Evolutionary conservation across 208 protist genomes (phyloP).

Genomic region (Strigomonas oncopelti): DNA sequence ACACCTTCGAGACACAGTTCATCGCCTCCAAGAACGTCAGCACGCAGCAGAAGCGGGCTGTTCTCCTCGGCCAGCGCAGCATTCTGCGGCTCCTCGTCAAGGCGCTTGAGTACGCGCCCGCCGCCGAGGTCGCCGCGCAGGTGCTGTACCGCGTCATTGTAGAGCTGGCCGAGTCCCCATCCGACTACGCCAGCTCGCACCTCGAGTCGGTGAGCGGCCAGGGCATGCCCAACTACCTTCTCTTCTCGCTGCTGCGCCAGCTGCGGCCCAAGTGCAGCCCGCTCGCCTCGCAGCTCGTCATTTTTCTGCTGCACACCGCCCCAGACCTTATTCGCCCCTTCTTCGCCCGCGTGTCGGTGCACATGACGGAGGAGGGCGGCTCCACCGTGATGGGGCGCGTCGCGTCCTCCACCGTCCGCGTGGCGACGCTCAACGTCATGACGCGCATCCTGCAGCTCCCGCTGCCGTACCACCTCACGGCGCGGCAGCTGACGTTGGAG

Average conservation of each 20-base stretch:
- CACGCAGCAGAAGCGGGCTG: conserved; percentile 44
- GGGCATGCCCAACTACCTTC: conserved; percentile 87
- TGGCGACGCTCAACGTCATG: conserved; percentile 82
- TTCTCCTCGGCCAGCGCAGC: conserved; percentile 77
- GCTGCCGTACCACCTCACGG: conserved; percentile 75
- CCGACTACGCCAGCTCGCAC: conserved; percentile 75
- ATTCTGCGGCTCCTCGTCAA: conserved; percentile 79
- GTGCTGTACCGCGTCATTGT: conserved; percentile 65
- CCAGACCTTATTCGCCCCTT: conserved; percentile 87
- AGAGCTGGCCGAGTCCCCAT: conserved; percentile 71
- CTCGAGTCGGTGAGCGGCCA: conserved; percentile 64
- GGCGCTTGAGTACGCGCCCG: conserved; percentile 59
- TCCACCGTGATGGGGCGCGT: conserved; percentile 23
- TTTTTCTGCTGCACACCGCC: conserved; percentile 70
- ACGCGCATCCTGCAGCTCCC: conserved; percentile 75
- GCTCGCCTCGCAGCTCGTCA: conserved; percentile 49
- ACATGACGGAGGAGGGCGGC: conserved; percentile 69
- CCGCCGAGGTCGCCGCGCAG: conserved; percentile 53
- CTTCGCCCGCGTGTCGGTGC: conserved; percentile 73
- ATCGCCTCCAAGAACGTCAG: conserved; percentile 44
- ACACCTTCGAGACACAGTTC: conserved; percentile 62
- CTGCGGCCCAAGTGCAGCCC: conserved; percentile 67
- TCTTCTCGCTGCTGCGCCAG: conserved; percentile 85
- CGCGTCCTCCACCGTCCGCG: conserved; percentile 48
- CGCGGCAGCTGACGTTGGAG: conserved; percentile 51